Evolutionary conservation across 371 early-diverging fungal genomes (phyloP).

Genomic region (Smittium culicis): DNA sequence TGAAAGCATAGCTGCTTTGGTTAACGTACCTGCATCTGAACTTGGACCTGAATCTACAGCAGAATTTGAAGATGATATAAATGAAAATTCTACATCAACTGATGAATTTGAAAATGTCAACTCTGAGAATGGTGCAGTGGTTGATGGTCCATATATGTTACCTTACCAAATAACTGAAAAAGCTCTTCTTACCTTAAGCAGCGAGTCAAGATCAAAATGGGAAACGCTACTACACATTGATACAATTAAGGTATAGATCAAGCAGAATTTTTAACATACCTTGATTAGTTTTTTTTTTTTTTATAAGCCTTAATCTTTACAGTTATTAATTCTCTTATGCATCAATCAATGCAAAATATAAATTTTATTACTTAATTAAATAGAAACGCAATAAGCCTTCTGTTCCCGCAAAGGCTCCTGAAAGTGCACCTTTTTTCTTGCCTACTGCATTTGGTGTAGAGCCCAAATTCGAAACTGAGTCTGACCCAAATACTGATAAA

Average conservation of each 20-base stretch:
- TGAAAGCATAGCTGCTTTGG: slow-evolving; percentile 37
- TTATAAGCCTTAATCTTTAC: too few species aligned
- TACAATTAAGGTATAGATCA: slow-evolving; percentile 64
- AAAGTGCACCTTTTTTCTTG: slow-evolving; percentile 86
- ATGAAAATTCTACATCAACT: slow-evolving; percentile 23
- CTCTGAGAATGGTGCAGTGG: slow-evolving; percentile 31
- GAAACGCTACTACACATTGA: slow-evolving; percentile 76
- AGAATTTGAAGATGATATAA: slow-evolving; percentile 9
- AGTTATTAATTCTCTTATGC: too few species aligned
- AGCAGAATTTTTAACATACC: too few species aligned
- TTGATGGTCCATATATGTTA: slow-evolving; percentile 39
- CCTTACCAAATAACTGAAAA: slow-evolving; percentile 30
- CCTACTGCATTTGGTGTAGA: slow-evolving; percentile 37
- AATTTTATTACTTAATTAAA: background rate
- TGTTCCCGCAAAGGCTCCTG: slow-evolving; percentile 73
- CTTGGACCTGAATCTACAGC: slow-evolving; percentile 14
- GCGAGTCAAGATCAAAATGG: slow-evolving; percentile 73
- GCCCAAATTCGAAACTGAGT: background rate
- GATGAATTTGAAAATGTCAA: slow-evolving; percentile 24
- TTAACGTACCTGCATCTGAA: slow-evolving; percentile 24
- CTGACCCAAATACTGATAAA: too few species aligned
- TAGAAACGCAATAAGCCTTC: slow-evolving; percentile 78
- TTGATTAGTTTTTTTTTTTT: too few species aligned
- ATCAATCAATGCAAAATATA: background rate
- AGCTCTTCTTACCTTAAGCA: slow-evolving; percentile 69